Conservation (phyloP, 1,284 basidiomycete genomes). For the Trametes pubescens region DNA sequence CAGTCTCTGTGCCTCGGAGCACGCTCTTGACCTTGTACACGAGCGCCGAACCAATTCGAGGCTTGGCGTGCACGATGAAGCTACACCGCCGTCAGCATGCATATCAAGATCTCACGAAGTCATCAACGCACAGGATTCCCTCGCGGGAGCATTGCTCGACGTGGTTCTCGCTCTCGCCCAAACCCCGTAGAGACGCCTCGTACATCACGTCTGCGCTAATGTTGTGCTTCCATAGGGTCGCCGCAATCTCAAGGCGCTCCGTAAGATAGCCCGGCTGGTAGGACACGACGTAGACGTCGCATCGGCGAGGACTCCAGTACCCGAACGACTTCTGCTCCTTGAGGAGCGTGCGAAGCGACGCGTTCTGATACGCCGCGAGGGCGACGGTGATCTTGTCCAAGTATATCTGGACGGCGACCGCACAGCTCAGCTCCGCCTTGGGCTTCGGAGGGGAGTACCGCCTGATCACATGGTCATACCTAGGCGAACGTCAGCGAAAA, state of each 20-base stretch:
- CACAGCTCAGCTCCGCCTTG: constrained; percentile 63
- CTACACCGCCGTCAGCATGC: constrained; percentile 46
- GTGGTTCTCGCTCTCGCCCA: constrained; percentile 66
- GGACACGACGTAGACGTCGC: constrained; percentile 86
- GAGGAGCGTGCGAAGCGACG: constrained; percentile 74
- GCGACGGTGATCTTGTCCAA: constrained; percentile 82
- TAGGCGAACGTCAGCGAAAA: constrained; percentile 40
- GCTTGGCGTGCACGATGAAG: constrained; percentile 73
- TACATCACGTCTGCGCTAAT: constrained; percentile 92
- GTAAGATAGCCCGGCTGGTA: constrained; percentile 79
- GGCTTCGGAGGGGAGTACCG: constrained; percentile 66
- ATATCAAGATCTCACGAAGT: neutral
- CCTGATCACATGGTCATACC: constrained; percentile 80
- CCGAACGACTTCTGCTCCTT: constrained; percentile 87
- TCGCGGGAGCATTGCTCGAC: constrained; percentile 74
- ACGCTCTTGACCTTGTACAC: constrained; percentile 82
- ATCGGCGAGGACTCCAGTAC: constrained; percentile 86
- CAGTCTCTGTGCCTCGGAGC: constrained; percentile 75
- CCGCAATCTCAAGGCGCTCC: constrained; percentile 80
- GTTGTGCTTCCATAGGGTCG: constrained; percentile 81
- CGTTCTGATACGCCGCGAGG: constrained; percentile 76
- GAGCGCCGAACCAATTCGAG: constrained; percentile 67
- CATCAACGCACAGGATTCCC: constrained; percentile 74
- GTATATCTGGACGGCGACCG: constrained; percentile 80
- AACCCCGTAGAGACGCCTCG: constrained; percentile 68